These are phyloP conservation scores for Scheffersomyces illinoinensis DNA, from an alignment of 1,139 yeast species.

Conservation along the genomic window DNA sequence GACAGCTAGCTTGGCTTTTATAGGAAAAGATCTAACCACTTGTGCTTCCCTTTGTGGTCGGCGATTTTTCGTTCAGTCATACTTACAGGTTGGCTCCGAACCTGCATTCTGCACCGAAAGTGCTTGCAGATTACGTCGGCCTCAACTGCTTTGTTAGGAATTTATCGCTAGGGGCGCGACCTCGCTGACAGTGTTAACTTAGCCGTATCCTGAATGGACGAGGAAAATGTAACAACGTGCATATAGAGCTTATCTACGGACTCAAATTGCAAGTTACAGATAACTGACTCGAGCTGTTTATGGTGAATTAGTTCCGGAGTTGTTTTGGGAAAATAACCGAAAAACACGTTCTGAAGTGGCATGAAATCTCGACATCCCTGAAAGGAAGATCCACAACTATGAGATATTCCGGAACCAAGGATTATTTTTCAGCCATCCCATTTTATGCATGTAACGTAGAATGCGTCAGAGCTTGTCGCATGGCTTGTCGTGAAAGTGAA, in stretches of 20 bases:
- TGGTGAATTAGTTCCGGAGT: background rate
- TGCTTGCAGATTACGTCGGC: background rate
- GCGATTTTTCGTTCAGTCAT: background rate
- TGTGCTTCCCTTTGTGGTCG: background rate
- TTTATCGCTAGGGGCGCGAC: background rate
- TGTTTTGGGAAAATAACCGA: background rate
- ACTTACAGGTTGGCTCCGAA: background rate
- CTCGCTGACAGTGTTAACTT: background rate
- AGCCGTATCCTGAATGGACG: background rate
- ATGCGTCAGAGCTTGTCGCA: background rate
- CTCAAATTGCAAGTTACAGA: background rate
- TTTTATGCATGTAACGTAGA: background rate
- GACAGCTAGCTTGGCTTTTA: background rate
- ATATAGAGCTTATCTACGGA: background rate
- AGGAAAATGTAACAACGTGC: background rate
- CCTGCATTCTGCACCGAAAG: background rate
- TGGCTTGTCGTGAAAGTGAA: background rate
- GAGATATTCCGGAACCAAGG: background rate
- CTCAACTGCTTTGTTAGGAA: background rate
- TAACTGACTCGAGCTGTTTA: background rate
- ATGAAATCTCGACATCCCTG: background rate
- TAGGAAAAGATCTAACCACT: background rate
- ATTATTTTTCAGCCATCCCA: background rate
- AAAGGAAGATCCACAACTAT: background rate
- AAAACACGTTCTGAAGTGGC: background rate